Base-by-base conservation (phyloP, 352 stramenopile genomes). In the Globisporangium cystogenes region DNA sequence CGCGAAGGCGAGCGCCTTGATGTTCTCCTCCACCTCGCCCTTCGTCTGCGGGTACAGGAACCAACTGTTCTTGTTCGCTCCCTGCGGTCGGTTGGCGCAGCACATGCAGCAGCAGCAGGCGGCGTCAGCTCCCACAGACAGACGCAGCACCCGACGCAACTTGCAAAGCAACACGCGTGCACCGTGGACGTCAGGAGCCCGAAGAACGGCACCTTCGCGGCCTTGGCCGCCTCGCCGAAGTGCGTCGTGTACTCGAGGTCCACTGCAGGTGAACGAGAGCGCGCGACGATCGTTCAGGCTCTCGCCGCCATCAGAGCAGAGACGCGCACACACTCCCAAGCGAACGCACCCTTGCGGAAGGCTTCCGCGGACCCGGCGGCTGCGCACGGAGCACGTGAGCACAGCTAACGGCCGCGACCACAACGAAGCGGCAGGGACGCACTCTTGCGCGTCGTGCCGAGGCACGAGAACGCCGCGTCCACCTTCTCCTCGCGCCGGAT, bases 1-100 rank as follows among this genome's bases (percentile, higher is more conserved):
- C 12, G 58, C 20, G 49, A 92, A 90, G 24, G 54, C 44, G n/a
- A 90, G 57, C 14, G 65, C 60, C 57, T 70, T 68, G 55, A 92
- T 72, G 40, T 70, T 81, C n/a, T 82, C 73, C 58, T 89, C 78
- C 15, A 70, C 74, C 55, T 90, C 70, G 23, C 76, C 81, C 67
- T 92, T 92, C 6, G 78, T 90, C 62, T 87, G 63, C 10, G 74
- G 70, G 62, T 90, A 92, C 54, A 90, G 60, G 53, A 90, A 84
- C 81, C 81, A 92, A 49, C 76, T 87, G 62, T 73, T 66, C 64
- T 85, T 86, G 57, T 84, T 80, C 12, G 76, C 68, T 14, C 62
- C 60, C 55, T 87, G 16, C 21, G 40, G 5, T 12, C 7, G 45
- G 12, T 8, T 16, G 39, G 11, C 16, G 14, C 26, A 3, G 7